Conservation (phyloP, 495 filamentous ascomycete species). For the Extremus antarcticus region DNA sequence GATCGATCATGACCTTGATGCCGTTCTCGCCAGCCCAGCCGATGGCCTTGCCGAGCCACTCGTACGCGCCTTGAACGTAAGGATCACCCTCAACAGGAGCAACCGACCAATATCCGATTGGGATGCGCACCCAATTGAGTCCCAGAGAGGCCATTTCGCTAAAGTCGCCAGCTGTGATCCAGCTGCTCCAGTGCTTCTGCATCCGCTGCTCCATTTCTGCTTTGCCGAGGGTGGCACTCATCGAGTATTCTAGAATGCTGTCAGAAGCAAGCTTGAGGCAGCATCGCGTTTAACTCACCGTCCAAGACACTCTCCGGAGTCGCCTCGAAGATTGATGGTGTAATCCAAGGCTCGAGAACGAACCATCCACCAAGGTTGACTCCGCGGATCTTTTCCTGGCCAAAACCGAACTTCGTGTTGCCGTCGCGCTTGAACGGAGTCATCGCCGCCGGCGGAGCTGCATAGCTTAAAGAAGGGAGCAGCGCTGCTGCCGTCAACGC, state of each 20-base stretch:
- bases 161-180: constrained; percentile 59
- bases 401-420: constrained; percentile 26
- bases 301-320: constrained; percentile 23
- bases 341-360: constrained; percentile 41
- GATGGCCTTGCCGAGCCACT: constrained; percentile 54
- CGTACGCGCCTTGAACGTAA: constrained; percentile 62
- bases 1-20: constrained; percentile 58
- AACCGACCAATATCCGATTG: constrained; percentile 70
- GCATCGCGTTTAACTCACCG: constrained; percentile 18
- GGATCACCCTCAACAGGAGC: constrained; percentile 47
- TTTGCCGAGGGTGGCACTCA: constrained; percentile 26
- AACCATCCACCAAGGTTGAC: constrained; percentile 42
- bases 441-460: constrained; percentile 7
- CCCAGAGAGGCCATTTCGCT: constrained; percentile 51
- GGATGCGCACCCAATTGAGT: constrained; percentile 68
- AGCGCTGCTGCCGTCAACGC: constrained; percentile 15
- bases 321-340: constrained; percentile 35
- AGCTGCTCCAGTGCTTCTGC: constrained; percentile 36
- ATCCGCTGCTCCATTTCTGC: constrained; percentile 26
- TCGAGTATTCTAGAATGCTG: constrained; percentile 23
- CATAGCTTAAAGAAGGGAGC: constrained; percentile 10
- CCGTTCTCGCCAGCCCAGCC: constrained; percentile 54
- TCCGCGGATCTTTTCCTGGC: constrained; percentile 34
- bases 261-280: neutral
- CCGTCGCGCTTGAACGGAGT: constrained; percentile 20